phyloP scores from a whole-genome alignment of 306 rosid species.

The Quillaja saponaria region DNA sequence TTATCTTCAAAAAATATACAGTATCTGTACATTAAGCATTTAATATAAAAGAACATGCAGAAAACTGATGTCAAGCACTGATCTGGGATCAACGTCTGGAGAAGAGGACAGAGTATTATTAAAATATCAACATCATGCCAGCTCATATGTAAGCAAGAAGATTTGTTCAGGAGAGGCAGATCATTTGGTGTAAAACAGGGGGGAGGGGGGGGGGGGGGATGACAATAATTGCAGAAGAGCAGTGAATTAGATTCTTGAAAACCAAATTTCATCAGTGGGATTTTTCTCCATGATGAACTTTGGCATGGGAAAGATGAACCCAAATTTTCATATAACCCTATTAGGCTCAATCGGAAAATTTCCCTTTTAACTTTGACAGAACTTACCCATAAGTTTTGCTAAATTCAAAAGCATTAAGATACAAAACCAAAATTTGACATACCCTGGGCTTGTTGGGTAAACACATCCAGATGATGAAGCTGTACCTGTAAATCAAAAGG shows the following conservation, averaged over 20 bases:
- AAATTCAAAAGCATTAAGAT: not conserved
- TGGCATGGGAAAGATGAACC: too few relatives aligned
- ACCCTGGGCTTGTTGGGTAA: slow-evolving; percentile 79
- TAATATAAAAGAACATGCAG: not conserved
- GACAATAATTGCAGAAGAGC: slow-evolving; percentile 11
- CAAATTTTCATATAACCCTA: too few relatives aligned
- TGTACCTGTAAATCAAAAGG: slow-evolving; percentile 59
- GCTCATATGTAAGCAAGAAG: slow-evolving; percentile 24
- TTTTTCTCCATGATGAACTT: not conserved
- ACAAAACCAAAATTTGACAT: slow-evolving; percentile 21
- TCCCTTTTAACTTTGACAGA: slow-evolving; percentile 4
- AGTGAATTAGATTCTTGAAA: slow-evolving; percentile 25
- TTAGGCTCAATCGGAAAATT: not conserved
- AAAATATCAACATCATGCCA: slow-evolving; percentile 42
- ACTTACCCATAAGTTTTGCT: too few relatives aligned
- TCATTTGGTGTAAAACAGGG: slow-evolving; percentile 14
- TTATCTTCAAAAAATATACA: slow-evolving; percentile 5
- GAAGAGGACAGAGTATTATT: slow-evolving; percentile 25
- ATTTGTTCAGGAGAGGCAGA: slow-evolving; percentile 22
- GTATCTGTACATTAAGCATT: not conserved
- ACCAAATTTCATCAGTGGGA: not conserved
- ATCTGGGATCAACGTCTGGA: slow-evolving; percentile 32
- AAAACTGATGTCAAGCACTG: slow-evolving; percentile 3
- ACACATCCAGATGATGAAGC: slow-evolving; percentile 67
- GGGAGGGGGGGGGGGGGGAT: slow-evolving; percentile 4